Evolutionary conservation across 2,329 filamentous ascomycete species (phyloP), one percentile per base, ranked within the genome.

Genomic region (Monosporascus sp.): DNA sequence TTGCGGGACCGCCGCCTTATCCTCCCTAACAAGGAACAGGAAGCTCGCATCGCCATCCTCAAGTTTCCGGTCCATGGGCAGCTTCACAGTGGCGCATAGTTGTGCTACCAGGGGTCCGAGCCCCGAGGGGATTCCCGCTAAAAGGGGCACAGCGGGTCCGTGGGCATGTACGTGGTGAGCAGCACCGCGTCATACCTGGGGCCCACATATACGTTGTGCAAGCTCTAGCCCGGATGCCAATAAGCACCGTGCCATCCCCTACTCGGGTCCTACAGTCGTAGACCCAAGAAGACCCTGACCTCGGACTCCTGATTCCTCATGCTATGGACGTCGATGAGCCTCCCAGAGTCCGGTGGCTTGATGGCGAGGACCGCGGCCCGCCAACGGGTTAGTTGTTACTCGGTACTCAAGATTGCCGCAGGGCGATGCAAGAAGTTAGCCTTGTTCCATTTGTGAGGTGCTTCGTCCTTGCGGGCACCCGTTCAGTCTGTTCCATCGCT

Each of bases 101-200:
- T 81, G 77, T 5, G 78, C 73, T 2, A 79, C 77, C 50, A 81
- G 50, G 0, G 66, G 65, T 0, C 67, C 69, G 36, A 70, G 62
- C 6, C 66, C 62, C 14, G 14, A 9, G 38, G 41, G 9, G 20
- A 1, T 54, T 57, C 5, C 68, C 59, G 38, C 73, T 72, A 60
- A 81, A 79, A 0, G 78, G 77, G 61, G 78, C 74, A 79, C 0
- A 79, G 79, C 1, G 79, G 76, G 3, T 77, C 74, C 8, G 69
- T 71, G 49, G 71, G 68, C 64, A 71, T 69, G 56, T 72, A 69
- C 1, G 65, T 62, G 6, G 68, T 68, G 18, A 71, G 61, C 24
- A 69, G 66, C 20, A 68, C 61, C 3, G 67, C 64, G 37, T 65
- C 59, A 25, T 65, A 61, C 17, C 56, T 48, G 37, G 58, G 54